Base-by-base conservation (phyloP, 2,329 filamentous ascomycete genomes). In the Penicillium sp. region DNA sequence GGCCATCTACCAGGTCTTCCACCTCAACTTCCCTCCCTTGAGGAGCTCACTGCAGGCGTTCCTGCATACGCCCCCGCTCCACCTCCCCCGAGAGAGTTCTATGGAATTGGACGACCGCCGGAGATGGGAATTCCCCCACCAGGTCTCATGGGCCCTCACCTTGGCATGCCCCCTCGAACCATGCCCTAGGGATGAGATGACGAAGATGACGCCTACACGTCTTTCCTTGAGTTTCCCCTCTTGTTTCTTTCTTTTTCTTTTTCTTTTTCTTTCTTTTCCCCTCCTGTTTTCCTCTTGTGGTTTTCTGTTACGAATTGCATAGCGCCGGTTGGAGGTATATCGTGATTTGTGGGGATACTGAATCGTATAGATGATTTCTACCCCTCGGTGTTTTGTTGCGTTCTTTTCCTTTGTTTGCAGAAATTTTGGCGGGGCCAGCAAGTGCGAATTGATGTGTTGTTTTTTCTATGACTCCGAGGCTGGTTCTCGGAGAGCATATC, bases 1-100 rank as follows among this genome's bases (percentile, higher is more conserved):
- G 63, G 65, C 13, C 65, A 66, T 39, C 57, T 55, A 9, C 60
- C 65, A 8, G 65, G 65, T 12, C 54, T 64, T 45, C 70, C 67
- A 44, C 68, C 65, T 38, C 71, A 73, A 54, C 71, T 80, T 44
- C 78, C 78, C 5, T 79, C 77, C 3, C 71, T 80, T 25, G 75
- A 79, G 65, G 78, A 79, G 59, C 65, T 80, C 49, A 79, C 77
- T 5, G 78, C 78, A 38, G 78, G 78, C 10, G 75, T 79, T 36
- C 77, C 78, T 44, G 78, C 77, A 41, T 79, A 77, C 58, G 73
- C 76, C 31, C 68, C 76, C 39, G 73, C 73, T 25, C 72, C 50
- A 10, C 49, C 73, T 51, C 66, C 67, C 39, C 68, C 72, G 55
- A 69, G 75, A 64, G 73, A 77, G 55, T 67, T 65, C 47, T 73